Evolutionary conservation across 2,329 filamentous ascomycete genomes (phyloP).

Genomic region (Trichothecium sympodiale): DNA sequence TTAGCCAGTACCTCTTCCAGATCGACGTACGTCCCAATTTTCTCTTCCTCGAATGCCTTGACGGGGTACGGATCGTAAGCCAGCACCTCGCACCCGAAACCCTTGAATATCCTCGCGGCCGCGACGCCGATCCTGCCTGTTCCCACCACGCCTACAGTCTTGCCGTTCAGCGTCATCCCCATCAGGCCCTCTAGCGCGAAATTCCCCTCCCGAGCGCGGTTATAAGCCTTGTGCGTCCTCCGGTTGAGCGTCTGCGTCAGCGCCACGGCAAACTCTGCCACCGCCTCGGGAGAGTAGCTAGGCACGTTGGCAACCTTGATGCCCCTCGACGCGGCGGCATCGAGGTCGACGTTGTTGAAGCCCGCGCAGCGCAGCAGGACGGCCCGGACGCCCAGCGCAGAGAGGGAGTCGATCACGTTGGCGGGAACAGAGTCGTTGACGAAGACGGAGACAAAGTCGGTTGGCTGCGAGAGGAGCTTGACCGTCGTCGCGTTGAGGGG

Average conservation of each 20-base stretch:
- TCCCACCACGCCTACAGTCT: slow-evolving; percentile 56
- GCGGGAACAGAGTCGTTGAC: slow-evolving; percentile 51
- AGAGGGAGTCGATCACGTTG: slow-evolving; percentile 39
- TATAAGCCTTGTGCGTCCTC: slow-evolving; percentile 57
- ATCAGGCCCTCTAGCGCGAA: slow-evolving; percentile 55
- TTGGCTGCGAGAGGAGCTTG: slow-evolving; percentile 33
- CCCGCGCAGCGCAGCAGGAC: slow-evolving; percentile 58
- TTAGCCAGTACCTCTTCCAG: slow-evolving; percentile 42
- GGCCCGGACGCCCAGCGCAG: slow-evolving; percentile 38
- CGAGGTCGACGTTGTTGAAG: slow-evolving; percentile 56
- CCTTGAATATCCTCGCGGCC: slow-evolving; percentile 48
- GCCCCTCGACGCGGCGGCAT: slow-evolving; percentile 38
- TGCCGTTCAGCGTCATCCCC: slow-evolving; percentile 48
- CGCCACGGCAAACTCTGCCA: slow-evolving; percentile 59
- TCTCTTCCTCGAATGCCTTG: slow-evolving; percentile 30
- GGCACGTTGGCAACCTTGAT: slow-evolving; percentile 57
- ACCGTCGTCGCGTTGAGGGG: slow-evolving; percentile 44
- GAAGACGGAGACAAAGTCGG: slow-evolving; percentile 53
- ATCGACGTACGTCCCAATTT: slow-evolving; percentile 37
- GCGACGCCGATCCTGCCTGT: slow-evolving; percentile 55
- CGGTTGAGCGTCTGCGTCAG: slow-evolving; percentile 57
- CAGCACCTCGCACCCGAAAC: slow-evolving; percentile 53
- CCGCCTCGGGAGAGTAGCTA: slow-evolving; percentile 57
- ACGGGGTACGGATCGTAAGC: slow-evolving; percentile 48
- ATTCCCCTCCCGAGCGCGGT: slow-evolving; percentile 57